phyloP scores from a whole-genome alignment of 1,284 basidiomycete species.

The Melampsora occidentalis region DNA sequence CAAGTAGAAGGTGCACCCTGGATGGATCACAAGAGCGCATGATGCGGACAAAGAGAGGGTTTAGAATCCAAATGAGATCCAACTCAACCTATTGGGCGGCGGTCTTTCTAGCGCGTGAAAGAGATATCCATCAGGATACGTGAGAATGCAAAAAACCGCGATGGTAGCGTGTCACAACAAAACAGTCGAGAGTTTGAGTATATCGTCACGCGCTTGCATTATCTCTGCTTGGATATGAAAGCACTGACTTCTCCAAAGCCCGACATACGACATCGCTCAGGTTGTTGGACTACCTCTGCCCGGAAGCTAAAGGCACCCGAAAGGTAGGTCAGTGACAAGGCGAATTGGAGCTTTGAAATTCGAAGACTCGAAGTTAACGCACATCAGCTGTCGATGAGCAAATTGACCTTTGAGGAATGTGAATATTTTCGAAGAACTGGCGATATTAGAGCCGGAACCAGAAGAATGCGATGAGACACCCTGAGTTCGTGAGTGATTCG shows the following conservation, averaged over 20 bases:
- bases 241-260: slow-evolving; percentile 8
- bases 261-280: slow-evolving; percentile 9
- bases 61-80: neutral
- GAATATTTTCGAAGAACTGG: neutral
- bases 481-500: neutral
- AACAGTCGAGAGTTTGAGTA: too few relatives aligned
- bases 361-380: neutral
- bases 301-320: neutral
- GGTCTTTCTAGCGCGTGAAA: neutral
- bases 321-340: neutral
- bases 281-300: slow-evolving; percentile 7
- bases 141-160: neutral
- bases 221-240: neutral
- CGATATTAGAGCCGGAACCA: neutral
- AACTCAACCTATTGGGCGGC: slow-evolving; percentile 11
- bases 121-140: neutral
- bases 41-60: too few relatives aligned
- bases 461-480: neutral
- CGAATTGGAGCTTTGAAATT: neutral
- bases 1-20: too few relatives aligned
- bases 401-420: neutral
- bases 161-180: neutral
- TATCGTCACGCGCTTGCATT: neutral
- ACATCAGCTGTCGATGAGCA: slow-evolving; percentile 6
- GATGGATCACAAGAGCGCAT: too few relatives aligned